These are phyloP conservation scores for Vigna hirtella DNA, from an alignment of 306 rosid species.

Conservation along the genomic window DNA sequence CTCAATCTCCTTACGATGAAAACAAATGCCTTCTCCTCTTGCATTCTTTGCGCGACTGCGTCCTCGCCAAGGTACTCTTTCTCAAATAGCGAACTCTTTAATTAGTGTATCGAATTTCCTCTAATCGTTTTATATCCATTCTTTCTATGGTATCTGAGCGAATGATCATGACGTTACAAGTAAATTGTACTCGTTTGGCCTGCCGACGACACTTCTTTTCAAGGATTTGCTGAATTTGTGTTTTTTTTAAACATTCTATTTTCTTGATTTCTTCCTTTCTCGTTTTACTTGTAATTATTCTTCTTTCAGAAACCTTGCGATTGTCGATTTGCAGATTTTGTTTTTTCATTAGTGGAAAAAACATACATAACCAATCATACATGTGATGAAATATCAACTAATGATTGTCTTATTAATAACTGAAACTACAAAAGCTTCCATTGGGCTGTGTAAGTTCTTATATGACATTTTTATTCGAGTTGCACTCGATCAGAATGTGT, in stretches of 20 bases:
- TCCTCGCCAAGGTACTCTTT: constrained; percentile 67
- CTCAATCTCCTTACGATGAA: constrained; percentile 67
- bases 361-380: not conserved
- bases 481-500: constrained; percentile 25
- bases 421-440: not conserved
- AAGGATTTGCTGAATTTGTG: not conserved
- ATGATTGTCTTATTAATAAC: not conserved
- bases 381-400: not conserved
- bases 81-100: not conserved
- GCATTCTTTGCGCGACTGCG: constrained; percentile 75
- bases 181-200: not conserved
- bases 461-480: constrained; percentile 27
- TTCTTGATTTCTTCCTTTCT: not conserved
- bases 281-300: not conserved
- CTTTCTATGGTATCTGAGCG: not conserved
- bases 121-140: not conserved
- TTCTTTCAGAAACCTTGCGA: not conserved
- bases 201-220: not conserved
- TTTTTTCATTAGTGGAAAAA: not conserved
- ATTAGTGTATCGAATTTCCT: not conserved
- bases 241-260: not conserved
- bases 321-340: not conserved
- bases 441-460: constrained; percentile 10
- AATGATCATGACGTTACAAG: not conserved
- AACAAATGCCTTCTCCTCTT: constrained; percentile 71